These are phyloP conservation scores for Eurotiales sp. DNA, from an alignment of 2,329 filamentous ascomycete genomes.

Conservation along the genomic window DNA sequence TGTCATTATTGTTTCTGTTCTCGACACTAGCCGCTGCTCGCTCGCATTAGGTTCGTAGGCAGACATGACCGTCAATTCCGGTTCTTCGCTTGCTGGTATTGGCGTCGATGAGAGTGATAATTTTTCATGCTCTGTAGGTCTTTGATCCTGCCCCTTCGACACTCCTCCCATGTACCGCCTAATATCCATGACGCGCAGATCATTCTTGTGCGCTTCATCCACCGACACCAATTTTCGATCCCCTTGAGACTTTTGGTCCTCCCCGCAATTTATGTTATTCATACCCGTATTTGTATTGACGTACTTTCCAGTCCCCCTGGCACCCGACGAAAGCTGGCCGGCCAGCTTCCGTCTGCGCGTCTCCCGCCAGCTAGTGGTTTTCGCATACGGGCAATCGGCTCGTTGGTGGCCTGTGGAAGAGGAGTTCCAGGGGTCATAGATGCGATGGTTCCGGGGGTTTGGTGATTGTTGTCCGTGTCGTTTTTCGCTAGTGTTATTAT, in stretches of 20 bases:
- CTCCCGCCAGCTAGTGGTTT: conserved; percentile 66
- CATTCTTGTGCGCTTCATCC: conserved; percentile 22
- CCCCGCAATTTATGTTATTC: no score
- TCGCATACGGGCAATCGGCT: conserved; percentile 62
- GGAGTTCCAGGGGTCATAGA: conserved; percentile 55
- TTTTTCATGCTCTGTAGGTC: no score
- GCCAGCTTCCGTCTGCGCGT: conserved; percentile 66
- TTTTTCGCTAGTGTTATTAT: not conserved
- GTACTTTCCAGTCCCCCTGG: no score
- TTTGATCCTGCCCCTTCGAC: conserved; percentile 29
- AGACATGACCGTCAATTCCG: no score
- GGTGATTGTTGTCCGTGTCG: not conserved
- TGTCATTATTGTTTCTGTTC: not conserved
- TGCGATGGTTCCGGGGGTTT: conserved; percentile 2
- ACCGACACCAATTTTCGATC: conserved; percentile 48
- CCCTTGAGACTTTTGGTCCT: no score
- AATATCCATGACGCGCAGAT: conserved; percentile 37
- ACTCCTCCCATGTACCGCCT: conserved; percentile 46
- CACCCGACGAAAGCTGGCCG: conserved; percentile 66
- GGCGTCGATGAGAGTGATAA: no score
- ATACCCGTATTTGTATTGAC: no score
- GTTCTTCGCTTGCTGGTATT: no score
- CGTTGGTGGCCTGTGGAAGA: conserved; percentile 75
- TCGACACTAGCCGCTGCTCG: no score
- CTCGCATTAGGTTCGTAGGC: not conserved